These are phyloP conservation scores for Cystobasidium ongulense DNA, from an alignment of 768 basidiomycete species.

Conservation along the genomic window DNA sequence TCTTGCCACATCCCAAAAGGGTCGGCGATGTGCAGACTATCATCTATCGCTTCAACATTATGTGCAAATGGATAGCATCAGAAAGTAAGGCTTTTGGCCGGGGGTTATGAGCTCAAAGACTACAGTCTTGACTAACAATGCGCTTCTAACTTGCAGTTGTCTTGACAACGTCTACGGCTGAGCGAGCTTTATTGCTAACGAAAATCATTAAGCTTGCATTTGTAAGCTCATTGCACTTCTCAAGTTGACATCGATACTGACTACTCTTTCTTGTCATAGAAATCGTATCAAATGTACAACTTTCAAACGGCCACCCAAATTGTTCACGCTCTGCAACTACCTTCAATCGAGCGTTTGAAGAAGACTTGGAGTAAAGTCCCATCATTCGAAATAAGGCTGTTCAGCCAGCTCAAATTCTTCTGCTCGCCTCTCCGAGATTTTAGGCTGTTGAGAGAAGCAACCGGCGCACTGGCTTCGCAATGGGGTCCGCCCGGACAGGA, in stretches of 20 bases:
- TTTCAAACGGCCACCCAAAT: constrained; percentile 72
- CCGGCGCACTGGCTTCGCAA: constrained; percentile 31
- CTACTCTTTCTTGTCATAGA: constrained; percentile 49
- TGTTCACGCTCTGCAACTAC: constrained; percentile 63
- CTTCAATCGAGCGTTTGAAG: constrained; percentile 61
- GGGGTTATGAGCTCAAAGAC: neutral
- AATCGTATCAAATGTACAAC: constrained; percentile 68
- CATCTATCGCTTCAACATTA: constrained; percentile 73
- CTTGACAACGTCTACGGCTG: constrained; percentile 54
- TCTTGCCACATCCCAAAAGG: neutral
- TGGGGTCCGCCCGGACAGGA: constrained; percentile 31
- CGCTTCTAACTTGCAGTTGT: constrained; percentile 50
- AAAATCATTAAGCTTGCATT: constrained; percentile 82
- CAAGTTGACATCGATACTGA: neutral
- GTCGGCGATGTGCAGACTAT: constrained; percentile 46
- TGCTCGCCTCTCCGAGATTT: constrained; percentile 62
- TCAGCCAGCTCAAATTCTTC: constrained; percentile 63
- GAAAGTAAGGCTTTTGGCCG: constrained; percentile 47
- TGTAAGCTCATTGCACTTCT: constrained; percentile 49
- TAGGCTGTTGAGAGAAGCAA: constrained; percentile 46
- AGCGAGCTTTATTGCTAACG: constrained; percentile 58
- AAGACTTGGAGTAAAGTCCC: constrained; percentile 62
- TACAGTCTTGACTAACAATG: neutral
- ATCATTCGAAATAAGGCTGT: constrained; percentile 63
- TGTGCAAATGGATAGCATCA: constrained; percentile 68